Base-by-base conservation (phyloP, 768 basidiomycete genomes). In the Galerina marginata region DNA sequence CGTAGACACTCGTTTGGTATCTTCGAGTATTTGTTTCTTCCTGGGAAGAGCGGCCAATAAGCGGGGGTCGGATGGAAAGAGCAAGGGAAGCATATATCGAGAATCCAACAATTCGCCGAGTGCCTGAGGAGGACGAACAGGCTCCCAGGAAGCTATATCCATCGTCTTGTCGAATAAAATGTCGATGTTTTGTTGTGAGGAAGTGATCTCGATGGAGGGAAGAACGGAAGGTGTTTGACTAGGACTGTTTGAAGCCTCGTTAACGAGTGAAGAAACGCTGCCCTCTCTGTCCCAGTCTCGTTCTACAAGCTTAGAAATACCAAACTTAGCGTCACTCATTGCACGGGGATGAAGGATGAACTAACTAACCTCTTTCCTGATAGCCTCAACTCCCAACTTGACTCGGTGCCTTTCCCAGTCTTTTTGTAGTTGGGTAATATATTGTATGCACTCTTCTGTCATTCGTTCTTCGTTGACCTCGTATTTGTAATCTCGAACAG, bases 361-460 rank as follows among this genome's bases (percentile, higher is more conserved):
- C 23, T 16, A 61, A 44, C 29, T 56, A 58, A 93, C 91, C 86
- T 95, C 92, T 75, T 89, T 91, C 60, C 91, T 88, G 37, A 95
- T 77, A 9, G 89, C 88, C 68, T 93, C 90, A 9, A 96, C 93
- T 3, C 93, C 92, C 36, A 92, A 78, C 70, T 93, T 92, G 36
- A 96, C 87, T 45, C 95, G 82, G 71, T 93, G 90, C 58, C 93
- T 81, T 74, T 99, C 96, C 96, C 96, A 99, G 71, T 99, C 96
- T 70, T 93, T 96, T 75, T 98, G 96, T 9, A 99, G 79, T 68
- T 99, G 96, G 2, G 87, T 91, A 26, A 99, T 84, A 68, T 99
- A 99, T 76, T 97, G 93, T 40, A 86, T 81, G 70, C 96, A 99
- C 72, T 99, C 97, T 23, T 99, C 95, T 2, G 89, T 91, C 93